Percentiles rank a stretch among this genome's conserved stretches.
phyloP scores from a whole-genome alignment of 1,284 basidiomycete genomes.

The Pseudozyma sp. region DNA sequence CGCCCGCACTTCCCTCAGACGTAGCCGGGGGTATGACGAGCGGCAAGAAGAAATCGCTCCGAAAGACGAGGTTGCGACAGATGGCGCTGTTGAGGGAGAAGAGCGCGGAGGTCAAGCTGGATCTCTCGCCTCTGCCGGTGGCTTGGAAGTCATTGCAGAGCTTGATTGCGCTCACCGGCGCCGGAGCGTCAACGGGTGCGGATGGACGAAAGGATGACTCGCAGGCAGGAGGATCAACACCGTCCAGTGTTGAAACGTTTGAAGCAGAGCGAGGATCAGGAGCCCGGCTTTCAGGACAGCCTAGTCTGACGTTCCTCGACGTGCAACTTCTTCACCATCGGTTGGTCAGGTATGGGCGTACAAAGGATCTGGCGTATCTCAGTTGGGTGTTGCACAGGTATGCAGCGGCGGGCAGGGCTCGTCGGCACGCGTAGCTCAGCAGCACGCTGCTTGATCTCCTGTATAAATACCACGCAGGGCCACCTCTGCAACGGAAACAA shows the following conservation, averaged over 20 bases:
- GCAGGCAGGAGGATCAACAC: no score
- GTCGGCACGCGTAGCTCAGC: neutral
- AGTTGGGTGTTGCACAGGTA: slow-evolving; percentile 40
- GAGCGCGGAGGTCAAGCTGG: neutral
- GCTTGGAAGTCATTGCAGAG: slow-evolving; percentile 13
- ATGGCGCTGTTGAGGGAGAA: neutral
- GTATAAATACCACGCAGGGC: no score
- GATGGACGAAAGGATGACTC: no score
- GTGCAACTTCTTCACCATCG: slow-evolving; percentile 60
- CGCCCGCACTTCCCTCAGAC: slow-evolving; percentile 2
- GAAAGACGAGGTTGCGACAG: neutral
- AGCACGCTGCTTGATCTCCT: no score
- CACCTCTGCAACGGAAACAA: no score
- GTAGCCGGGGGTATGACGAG: neutral
- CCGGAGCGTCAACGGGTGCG: no score
- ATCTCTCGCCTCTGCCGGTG: slow-evolving; percentile 25
- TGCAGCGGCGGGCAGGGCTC: neutral
- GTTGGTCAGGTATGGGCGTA: slow-evolving; percentile 31
- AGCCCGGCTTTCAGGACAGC: slow-evolving; percentile 4
- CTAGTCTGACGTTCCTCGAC: slow-evolving; percentile 48
- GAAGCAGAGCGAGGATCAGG: slow-evolving; percentile 1
- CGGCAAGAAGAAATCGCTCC: neutral
- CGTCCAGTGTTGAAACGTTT: neutral
- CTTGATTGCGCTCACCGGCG: neutral
- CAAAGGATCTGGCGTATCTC: slow-evolving; percentile 24